Conservation (phyloP, 202 grass and related monocot species). For the Digitaria exilis region DNA sequence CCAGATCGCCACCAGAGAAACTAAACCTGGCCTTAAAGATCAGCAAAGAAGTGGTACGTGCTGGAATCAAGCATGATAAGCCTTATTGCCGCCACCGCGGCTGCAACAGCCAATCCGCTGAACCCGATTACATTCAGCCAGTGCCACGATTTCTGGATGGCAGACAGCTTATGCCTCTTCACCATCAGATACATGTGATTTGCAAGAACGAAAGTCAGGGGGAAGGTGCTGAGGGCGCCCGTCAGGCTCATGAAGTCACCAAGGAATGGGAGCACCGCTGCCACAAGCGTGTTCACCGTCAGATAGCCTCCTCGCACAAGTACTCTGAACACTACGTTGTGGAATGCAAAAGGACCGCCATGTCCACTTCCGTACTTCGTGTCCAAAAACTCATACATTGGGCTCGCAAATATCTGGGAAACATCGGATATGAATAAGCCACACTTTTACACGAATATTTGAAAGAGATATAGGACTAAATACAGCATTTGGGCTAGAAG, state of each 20-base stretch:
- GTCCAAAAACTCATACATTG: constrained; percentile 95
- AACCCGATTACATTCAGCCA: constrained; percentile 87
- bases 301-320: constrained; percentile 87
- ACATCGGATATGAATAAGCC: not conserved
- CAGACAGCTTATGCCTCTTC: constrained; percentile 62
- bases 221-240: constrained; percentile 88
- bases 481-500: not conserved
- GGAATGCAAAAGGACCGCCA: constrained; percentile 69
- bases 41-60: constrained; percentile 90
- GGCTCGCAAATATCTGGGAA: constrained; percentile 91
- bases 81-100: constrained; percentile 76
- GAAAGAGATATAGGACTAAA: not conserved
- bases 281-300: constrained; percentile 80
- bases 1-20: not conserved
- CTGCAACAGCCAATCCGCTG: constrained; percentile 53
- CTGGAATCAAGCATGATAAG: constrained; percentile 77
- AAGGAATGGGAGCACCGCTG: constrained; percentile 78
- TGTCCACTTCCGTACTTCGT: constrained; percentile 72
- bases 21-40: constrained; percentile 53
- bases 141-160: constrained; percentile 74
- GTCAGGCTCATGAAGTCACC: constrained; percentile 99
- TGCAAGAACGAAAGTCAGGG: constrained; percentile 89
- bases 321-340: constrained; percentile 78
- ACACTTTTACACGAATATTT: not conserved
- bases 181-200: constrained; percentile 96